Evolutionary conservation across 208 protist genomes (phyloP), one percentile per base, ranked within the genome.

Genomic region (Leishmania guyanensis): DNA sequence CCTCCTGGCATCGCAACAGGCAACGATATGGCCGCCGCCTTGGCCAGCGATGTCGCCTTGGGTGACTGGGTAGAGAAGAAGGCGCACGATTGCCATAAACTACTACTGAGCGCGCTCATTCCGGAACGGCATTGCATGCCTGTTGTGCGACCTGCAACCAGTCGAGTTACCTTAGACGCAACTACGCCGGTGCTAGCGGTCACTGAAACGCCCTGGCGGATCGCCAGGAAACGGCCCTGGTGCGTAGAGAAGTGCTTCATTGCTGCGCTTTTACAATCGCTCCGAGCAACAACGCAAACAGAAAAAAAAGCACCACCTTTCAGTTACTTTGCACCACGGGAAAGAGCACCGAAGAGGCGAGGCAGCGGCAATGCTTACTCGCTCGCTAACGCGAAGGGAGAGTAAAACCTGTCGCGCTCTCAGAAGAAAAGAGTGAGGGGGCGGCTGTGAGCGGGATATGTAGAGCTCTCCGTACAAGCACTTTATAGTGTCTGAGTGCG

Each of bases 31-130:
- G 76, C 64, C 22, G 29, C 43, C 4, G 58, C 9, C 48, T 79
- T 79, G 5, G 64, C 39, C n/a, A 58, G 29, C 16, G 76, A 78
- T 69, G 46, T n/a, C 20, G 76, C 43, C 62, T 79, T 79, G 62
- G 60, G 72, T 1, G 76, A 79, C 12, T 79, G 64, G 17, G 53
- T 79, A 17, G 76, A 79, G 64, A 43, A 79, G 29, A 71, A 33
- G 26, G 62, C 48, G 12, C 60, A 53, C 14, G 76, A 39, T 5
- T 72, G 64, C 76, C 54, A 71, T 43, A 72, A 51, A 17, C 26
- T 48, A 16, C 76, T 50, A 43, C 74, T 29, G 39, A 9, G 12
- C 29, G 9, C 51, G 29, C 14, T 16, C 71, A 36, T 62, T 33
- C 33, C 71, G 1, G 71, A 46, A 17, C 36, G 17, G 56, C 36